Evolutionary conservation across 352 stramenopile species (phyloP).

Genomic region (Pythium apleroticum): DNA sequence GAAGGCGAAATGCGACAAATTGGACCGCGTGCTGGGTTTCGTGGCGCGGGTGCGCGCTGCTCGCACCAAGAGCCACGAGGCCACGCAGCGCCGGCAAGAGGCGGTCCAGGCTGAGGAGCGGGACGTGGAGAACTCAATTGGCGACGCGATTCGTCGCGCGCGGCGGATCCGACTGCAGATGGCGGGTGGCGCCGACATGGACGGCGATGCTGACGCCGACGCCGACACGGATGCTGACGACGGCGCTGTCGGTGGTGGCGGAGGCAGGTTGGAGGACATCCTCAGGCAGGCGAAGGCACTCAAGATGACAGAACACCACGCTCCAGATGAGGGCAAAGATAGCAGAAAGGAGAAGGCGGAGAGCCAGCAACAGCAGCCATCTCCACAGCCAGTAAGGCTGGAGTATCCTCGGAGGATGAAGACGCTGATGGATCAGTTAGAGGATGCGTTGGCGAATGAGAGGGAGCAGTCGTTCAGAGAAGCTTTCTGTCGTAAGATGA

Average conservation of each 20-base stretch:
- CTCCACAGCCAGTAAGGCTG: slow-evolving; percentile 18
- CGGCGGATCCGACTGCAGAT: slow-evolving; percentile 29
- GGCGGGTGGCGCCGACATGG: no score
- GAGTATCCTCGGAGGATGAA: slow-evolving; percentile 56
- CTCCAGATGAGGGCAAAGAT: neutral
- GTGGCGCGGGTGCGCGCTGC: slow-evolving; percentile 15
- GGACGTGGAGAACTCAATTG: slow-evolving; percentile 39
- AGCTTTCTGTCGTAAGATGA: slow-evolving; percentile 55
- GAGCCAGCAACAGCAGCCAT: neutral
- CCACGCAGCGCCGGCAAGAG: slow-evolving; percentile 10
- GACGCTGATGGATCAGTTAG: slow-evolving; percentile 38
- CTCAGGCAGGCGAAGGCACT: slow-evolving; percentile 18
- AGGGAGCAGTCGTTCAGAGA: slow-evolving; percentile 37
- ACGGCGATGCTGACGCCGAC: neutral
- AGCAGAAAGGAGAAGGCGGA: neutral
- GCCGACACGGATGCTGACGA: slow-evolving; percentile 1
- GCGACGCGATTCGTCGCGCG: slow-evolving; percentile 49
- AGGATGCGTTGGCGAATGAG: slow-evolving; percentile 34
- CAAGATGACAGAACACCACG: neutral
- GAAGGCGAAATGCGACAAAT: slow-evolving; percentile 38
- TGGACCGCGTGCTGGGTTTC: slow-evolving; percentile 33
- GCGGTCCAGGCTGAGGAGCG: slow-evolving; percentile 28
- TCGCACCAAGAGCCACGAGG: slow-evolving; percentile 3
- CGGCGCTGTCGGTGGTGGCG: neutral
- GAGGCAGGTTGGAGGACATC: slow-evolving; percentile 5